Evolutionary conservation across 352 stramenopile genomes (phyloP).

Genomic region (Phytophthora ramorum): DNA sequence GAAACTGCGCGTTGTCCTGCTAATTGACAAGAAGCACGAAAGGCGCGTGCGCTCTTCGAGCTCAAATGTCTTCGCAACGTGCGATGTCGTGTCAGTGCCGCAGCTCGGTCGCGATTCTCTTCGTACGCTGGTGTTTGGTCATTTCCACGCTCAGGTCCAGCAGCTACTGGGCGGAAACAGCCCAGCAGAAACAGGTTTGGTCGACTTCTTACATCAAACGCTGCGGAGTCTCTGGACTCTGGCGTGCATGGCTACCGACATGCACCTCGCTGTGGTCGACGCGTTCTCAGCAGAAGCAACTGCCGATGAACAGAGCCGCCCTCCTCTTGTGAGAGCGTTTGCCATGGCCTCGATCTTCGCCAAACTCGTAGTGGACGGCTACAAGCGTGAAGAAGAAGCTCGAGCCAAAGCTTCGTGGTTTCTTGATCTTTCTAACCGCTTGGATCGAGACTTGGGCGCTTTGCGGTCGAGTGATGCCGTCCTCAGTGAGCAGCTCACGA

Average conservation of each 20-base stretch:
- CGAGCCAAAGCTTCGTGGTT: slow-evolving; percentile 32
- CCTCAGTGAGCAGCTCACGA: slow-evolving; percentile 26
- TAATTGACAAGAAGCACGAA: slow-evolving; percentile 43
- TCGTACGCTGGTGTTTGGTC: slow-evolving; percentile 45
- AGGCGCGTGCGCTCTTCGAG: neutral
- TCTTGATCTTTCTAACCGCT: slow-evolving; percentile 25
- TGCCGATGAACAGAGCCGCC: neutral
- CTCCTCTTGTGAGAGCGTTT: slow-evolving; percentile 16
- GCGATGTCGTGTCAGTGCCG: slow-evolving; percentile 40
- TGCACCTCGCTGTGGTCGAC: slow-evolving; percentile 31
- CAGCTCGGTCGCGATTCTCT: slow-evolving; percentile 35
- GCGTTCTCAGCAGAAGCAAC: slow-evolving; percentile 1
- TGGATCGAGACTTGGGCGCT: slow-evolving; percentile 29
- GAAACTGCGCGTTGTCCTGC: slow-evolving; percentile 54
- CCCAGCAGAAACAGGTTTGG: slow-evolving; percentile 21
- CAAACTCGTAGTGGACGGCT: slow-evolving; percentile 30
- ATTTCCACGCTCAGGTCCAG: slow-evolving; percentile 55
- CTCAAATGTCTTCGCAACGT: slow-evolving; percentile 45
- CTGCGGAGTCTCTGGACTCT: slow-evolving; percentile 53
- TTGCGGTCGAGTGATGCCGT: slow-evolving; percentile 32
- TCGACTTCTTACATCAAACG: slow-evolving; percentile 41
- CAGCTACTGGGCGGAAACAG: slow-evolving; percentile 10
- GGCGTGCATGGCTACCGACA: slow-evolving; percentile 32
- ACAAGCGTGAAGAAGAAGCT: slow-evolving; percentile 24
- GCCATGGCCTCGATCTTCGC: slow-evolving; percentile 27